phyloP scores from a whole-genome alignment of 2,329 filamentous ascomycete genomes.

The Fusarium neocosmosporiellum region DNA sequence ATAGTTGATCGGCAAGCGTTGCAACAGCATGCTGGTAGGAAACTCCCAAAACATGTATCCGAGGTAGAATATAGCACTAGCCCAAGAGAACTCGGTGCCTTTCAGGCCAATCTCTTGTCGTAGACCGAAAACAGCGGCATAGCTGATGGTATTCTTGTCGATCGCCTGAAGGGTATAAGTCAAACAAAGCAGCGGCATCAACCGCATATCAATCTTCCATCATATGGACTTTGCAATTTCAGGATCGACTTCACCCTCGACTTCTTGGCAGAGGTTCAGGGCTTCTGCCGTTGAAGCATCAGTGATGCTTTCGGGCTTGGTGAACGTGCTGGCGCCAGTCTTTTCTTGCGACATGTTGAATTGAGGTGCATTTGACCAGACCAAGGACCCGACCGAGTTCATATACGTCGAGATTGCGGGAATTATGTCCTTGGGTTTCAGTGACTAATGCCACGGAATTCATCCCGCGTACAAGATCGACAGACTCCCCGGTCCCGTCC shows the following conservation, averaged over 20 bases:
- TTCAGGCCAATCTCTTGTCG: conserved; percentile 49
- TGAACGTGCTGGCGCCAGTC: background rate
- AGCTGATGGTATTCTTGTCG: conserved; percentile 43
- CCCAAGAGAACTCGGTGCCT: conserved; percentile 53
- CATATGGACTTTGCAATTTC: conserved; percentile 5
- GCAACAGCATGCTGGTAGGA: conserved; percentile 45
- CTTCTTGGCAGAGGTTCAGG: conserved; percentile 11
- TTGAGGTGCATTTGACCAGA: background rate
- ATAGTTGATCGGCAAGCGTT: conserved; percentile 21
- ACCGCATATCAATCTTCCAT: conserved; percentile 35
- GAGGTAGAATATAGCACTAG: conserved; percentile 55
- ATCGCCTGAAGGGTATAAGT: conserved; percentile 39
- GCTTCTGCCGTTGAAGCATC: conserved; percentile 16
- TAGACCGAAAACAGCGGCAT: conserved; percentile 55
- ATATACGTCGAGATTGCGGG: background rate
- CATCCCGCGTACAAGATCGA: background rate
- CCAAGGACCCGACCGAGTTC: background rate
- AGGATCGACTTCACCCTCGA: background rate
- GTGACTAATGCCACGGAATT: background rate
- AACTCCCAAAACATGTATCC: conserved; percentile 51
- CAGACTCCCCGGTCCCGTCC: background rate
- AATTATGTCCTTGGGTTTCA: background rate
- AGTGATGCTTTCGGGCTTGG: conserved; percentile 2
- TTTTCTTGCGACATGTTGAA: conserved; percentile 8
- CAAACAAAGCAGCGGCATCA: conserved; percentile 40